Evolutionary conservation across 805 yeast species (phyloP).

Genomic region (Kregervanrija delftensis): DNA sequence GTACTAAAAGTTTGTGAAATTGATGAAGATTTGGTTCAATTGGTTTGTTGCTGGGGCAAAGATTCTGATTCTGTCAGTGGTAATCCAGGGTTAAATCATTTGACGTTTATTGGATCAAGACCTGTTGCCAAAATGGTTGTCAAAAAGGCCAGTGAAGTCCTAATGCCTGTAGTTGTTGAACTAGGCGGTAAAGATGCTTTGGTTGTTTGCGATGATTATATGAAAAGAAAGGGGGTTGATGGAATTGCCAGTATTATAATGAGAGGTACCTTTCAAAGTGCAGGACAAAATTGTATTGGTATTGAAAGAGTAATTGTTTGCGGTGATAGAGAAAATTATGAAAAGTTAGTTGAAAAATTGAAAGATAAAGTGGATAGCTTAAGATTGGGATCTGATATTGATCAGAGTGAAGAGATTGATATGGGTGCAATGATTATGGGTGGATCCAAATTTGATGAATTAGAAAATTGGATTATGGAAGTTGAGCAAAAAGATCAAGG

Average conservation of each 20-base stretch:
- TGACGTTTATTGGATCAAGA: constrained; percentile 94
- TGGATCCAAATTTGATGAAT: constrained; percentile 58
- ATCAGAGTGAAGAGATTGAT: constrained; percentile 83
- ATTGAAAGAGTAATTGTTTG: constrained; percentile 88
- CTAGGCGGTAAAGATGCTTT: constrained; percentile 96
- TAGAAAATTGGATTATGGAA: constrained; percentile 61
- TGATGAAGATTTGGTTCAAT: constrained; percentile 78
- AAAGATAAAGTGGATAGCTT: constrained; percentile 50
- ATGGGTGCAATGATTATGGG: constrained; percentile 91
- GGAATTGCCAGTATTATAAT: constrained; percentile 70
- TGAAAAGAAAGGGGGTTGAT: constrained; percentile 37
- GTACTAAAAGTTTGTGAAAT: constrained; percentile 70
- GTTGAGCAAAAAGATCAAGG: constrained; percentile 79
- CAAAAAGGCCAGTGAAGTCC: constrained; percentile 71
- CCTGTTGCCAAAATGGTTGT: constrained; percentile 89
- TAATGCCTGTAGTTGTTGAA: constrained; percentile 94
- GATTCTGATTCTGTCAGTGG: constrained; percentile 82
- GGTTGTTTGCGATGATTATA: constrained; percentile 75
- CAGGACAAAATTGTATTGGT: constrained; percentile 98
- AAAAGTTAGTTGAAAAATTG: constrained; percentile 49
- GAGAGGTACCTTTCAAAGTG: constrained; percentile 95
- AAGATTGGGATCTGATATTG: constrained; percentile 86
- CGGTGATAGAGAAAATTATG: constrained; percentile 53
- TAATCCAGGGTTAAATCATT: constrained; percentile 76
- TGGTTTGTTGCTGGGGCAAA: constrained; percentile 79